Percentiles rank a stretch among this genome's conserved stretches.
Evolutionary conservation across 768 basidiomycete genomes (phyloP).

Genomic region (Xanthoconium purpureum): DNA sequence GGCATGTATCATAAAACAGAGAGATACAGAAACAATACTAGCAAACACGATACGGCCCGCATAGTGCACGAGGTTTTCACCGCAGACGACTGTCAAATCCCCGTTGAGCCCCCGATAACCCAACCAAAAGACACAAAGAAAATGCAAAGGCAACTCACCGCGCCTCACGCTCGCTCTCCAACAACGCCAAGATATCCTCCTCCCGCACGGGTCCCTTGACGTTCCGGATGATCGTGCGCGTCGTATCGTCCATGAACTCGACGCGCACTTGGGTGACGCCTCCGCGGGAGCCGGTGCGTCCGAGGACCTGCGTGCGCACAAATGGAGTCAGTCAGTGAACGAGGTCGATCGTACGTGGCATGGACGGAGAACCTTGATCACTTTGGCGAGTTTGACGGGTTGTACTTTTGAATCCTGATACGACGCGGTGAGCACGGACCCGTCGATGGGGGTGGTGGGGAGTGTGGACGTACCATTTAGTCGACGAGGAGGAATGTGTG

Average conservation of each 20-base stretch:
- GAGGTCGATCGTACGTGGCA: neutral
- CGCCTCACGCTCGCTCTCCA: slow-evolving; percentile 99
- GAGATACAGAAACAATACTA: slow-evolving; percentile 8
- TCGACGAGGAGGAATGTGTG: slow-evolving; percentile 3
- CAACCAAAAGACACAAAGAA: neutral
- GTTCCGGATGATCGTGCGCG: slow-evolving; percentile 96
- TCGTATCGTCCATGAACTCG: slow-evolving; percentile 97
- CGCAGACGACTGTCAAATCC: slow-evolving; percentile 22
- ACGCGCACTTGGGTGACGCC: slow-evolving; percentile 99
- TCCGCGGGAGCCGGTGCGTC: slow-evolving; percentile 97
- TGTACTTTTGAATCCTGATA: slow-evolving; percentile 80
- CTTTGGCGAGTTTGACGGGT: slow-evolving; percentile 96
- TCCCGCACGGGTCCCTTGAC: slow-evolving; percentile 97
- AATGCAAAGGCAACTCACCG: slow-evolving; percentile 55
- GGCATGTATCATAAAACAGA: neutral
- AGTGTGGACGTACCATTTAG: slow-evolving; percentile 24
- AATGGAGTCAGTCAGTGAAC: neutral
- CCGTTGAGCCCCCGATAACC: neutral
- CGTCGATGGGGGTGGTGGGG: neutral
- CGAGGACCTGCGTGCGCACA: slow-evolving; percentile 70
- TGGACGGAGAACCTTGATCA: slow-evolving; percentile 72
- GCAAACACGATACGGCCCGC: neutral
- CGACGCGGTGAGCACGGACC: too few relatives aligned
- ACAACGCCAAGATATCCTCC: slow-evolving; percentile 92
- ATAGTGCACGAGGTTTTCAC: slow-evolving; percentile 1